phyloP scores from a whole-genome alignment of 2,329 filamentous ascomycete genomes.

The Cercospora zeina region DNA sequence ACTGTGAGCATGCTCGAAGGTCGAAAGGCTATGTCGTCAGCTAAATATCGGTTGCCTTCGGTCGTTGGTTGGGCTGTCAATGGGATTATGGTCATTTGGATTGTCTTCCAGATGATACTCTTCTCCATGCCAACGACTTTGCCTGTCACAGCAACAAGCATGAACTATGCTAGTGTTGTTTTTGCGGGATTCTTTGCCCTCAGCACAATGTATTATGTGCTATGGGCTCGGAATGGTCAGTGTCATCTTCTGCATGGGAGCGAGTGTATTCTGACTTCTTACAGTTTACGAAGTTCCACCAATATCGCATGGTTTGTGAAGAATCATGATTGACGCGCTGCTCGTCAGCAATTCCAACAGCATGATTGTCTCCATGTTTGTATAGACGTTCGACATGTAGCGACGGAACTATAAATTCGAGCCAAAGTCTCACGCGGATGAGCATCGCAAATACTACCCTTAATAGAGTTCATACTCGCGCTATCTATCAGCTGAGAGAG shows the following conservation, averaged over 20 bases:
- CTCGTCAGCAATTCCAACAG: neutral
- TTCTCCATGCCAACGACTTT: conserved; percentile 57
- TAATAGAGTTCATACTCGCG: no score
- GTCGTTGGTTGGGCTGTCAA: conserved; percentile 39
- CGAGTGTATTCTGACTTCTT: neutral
- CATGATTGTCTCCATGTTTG: no score
- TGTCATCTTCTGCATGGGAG: neutral
- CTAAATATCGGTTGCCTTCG: conserved; percentile 31
- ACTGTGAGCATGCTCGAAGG: conserved; percentile 40
- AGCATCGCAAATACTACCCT: no score
- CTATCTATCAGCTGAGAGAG: no score
- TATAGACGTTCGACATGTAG: no score
- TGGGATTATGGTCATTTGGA: conserved; percentile 35
- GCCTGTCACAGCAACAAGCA: conserved; percentile 55
- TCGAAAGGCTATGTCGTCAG: conserved; percentile 31
- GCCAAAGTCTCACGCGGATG: no score
- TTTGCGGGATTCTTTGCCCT: conserved; percentile 52
- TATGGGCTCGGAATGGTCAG: conserved; percentile 22
- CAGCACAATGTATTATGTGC: conserved; percentile 14
- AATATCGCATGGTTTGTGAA: neutral
- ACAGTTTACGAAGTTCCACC: conserved; percentile 15
- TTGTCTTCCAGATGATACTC: conserved; percentile 40
- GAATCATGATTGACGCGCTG: neutral
- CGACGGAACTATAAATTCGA: no score
- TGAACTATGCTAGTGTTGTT: conserved; percentile 60